Base-by-base conservation (phyloP, 2,329 filamentous ascomycete genomes). In the Fusarium chuoi region DNA sequence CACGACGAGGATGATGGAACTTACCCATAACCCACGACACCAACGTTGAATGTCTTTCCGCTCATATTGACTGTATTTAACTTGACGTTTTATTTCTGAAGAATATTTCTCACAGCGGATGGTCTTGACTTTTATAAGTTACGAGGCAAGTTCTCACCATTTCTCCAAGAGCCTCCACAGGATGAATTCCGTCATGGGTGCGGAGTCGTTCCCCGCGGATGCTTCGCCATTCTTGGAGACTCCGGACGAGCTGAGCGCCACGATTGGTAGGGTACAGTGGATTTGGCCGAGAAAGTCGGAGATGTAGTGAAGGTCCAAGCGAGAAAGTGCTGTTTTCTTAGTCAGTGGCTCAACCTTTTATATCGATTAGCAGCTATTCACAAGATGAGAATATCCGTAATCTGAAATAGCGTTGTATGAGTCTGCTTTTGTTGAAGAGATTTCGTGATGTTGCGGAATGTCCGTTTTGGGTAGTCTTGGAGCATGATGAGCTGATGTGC, bases 21-120 rank as follows among this genome's bases (percentile, higher is more conserved):
- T 79, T 80, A 87, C 86, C 86, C 86, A 70, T 88, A 88, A 75
- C 86, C 86, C 20, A 88, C 81, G 51, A 88, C 79, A 62, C 86
- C 86, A 24, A 88, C 85, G 71, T 88, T 88, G 81, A 85, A 85
- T 24, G 80, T 80, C 74, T 84, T 85, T 68, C 72, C 76, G 33
- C 79, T 72, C 82, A 83, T 83, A 44, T 70, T 70, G 51, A 28
- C 20, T 54, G 24, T 58, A 6, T 61, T 38, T 61, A 4, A 6
- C 42, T 35, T 11, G 20, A 10, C n/a, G 24, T 1, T 2, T 20
- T 20, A n/a, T 14, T 7, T 59, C 33, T 49, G 26, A 30, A 12
- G 15, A 35, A 30, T 7, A 35, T 11, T 5, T 48, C 41, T 54
- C 10, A 30, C n/a, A 26, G 39, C 55, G 63, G 17, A 55, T 11